Evolutionary conservation across 2,329 filamentous ascomycete species (phyloP), one percentile per base, ranked within the genome.

Genomic region (Rhytidhysteron rufulum): DNA sequence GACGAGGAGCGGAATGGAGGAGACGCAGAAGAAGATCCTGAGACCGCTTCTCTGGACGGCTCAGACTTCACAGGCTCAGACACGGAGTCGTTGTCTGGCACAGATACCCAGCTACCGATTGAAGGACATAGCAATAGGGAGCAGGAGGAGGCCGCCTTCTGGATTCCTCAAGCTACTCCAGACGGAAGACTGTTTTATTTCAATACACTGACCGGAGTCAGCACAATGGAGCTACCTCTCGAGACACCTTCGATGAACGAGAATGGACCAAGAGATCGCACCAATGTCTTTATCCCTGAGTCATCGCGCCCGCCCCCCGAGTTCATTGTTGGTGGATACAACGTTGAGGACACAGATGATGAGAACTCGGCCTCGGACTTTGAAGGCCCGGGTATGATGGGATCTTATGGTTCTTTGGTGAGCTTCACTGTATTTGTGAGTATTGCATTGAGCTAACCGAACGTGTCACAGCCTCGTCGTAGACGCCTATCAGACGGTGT

Each of bases 151-250:
- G 89, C 91, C 33, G 91, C 94, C 50, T 98, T 95, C 62, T 98
- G 93, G 93, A 95, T 98, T 52, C 93, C 93, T 15, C 93, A 98
- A 70, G 93, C 90, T 11, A 98, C 93, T 0, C 81, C 88, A 1
- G 90, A 97, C 62, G 93, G 93, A 39, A 80, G 90, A 41, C 70
- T 98, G 18, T 98, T 94, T 68, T 98, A 97, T 70, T 97, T 95
- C 76, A 98, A 98, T 66, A 97, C 91, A 47, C 82, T 96, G 71
- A 98, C 93, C 0, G 90, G 91, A 40, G 88, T 94, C 58, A 94
- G 87, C 60, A 94, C 87, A 48, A 93, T 90, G 80, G 93, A 98
- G 62, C 72, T 98, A 45, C 93, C 93, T 2, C 75, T 98, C 19
- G 93, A 98, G 63, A 91, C 91, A 13, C 90, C 93, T 1, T 88